phyloP scores from a whole-genome alignment of 768 basidiomycete genomes.

The Tylopilus subfusipes region DNA sequence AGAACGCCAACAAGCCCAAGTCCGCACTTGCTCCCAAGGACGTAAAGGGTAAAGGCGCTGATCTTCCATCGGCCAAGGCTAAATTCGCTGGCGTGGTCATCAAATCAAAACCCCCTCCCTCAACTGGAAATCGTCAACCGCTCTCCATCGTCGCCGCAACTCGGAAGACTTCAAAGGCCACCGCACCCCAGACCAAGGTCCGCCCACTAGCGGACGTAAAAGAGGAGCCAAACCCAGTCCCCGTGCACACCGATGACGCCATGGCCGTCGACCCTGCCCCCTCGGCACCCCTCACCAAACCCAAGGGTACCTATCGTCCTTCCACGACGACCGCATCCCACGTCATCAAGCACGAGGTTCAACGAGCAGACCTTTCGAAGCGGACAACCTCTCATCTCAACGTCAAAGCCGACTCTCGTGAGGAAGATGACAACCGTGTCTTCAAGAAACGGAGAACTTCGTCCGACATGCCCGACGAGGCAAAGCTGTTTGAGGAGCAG shows the following conservation, averaged over 20 bases:
- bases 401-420: slow-evolving; percentile 37
- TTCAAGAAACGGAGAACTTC: slow-evolving; percentile 78
- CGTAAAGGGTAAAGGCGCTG: slow-evolving; percentile 57
- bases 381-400: slow-evolving; percentile 33
- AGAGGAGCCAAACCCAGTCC: slow-evolving; percentile 19
- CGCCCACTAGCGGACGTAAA: slow-evolving; percentile 30
- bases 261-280: slow-evolving; percentile 49
- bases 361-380: slow-evolving; percentile 26
- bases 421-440: slow-evolving; percentile 56
- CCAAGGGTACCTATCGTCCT: slow-evolving; percentile 29
- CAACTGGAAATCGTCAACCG: slow-evolving; percentile 44
- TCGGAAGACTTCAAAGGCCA: slow-evolving; percentile 36
- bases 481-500: slow-evolving; percentile 41
- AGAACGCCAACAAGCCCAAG: slow-evolving; percentile 44
- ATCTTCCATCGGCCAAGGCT: slow-evolving; percentile 39
- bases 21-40: slow-evolving; percentile 31
- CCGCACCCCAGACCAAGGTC: slow-evolving; percentile 19
- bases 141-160: slow-evolving; percentile 49
- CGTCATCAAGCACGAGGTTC: slow-evolving; percentile 28
- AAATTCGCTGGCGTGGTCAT: slow-evolving; percentile 64
- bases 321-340: slow-evolving; percentile 16
- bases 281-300: slow-evolving; percentile 7
- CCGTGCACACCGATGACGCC: slow-evolving; percentile 44
- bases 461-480: slow-evolving; percentile 51
- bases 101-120: slow-evolving; percentile 41